Conservation (phyloP, 768 basidiomycete genomes). For the Tylopilus sp. region DNA sequence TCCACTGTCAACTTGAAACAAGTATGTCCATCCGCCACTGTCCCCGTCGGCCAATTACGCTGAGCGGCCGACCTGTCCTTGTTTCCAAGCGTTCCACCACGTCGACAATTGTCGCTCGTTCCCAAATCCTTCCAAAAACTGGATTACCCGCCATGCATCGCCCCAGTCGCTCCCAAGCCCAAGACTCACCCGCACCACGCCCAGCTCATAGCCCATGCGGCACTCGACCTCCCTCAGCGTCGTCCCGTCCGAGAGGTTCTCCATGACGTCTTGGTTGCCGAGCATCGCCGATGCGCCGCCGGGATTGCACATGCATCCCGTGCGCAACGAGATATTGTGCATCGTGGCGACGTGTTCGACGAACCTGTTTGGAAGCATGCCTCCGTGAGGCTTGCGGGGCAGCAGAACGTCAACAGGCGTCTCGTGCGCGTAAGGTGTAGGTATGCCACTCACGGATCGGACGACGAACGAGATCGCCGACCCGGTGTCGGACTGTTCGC, state of each 20-base stretch:
- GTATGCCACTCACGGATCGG: slow-evolving; percentile 48
- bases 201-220: slow-evolving; percentile 62
- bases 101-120: slow-evolving; percentile 32
- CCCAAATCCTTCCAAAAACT: slow-evolving; percentile 46
- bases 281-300: slow-evolving; percentile 69
- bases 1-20: too few relatives aligned
- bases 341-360: slow-evolving; percentile 65
- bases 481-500: slow-evolving; percentile 66
- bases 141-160: slow-evolving; percentile 61
- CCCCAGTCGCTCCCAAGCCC: too few relatives aligned
- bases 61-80: slow-evolving; percentile 33
- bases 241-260: slow-evolving; percentile 52
- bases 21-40: too few relatives aligned
- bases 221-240: slow-evolving; percentile 61
- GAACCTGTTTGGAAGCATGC: slow-evolving; percentile 68
- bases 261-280: slow-evolving; percentile 64
- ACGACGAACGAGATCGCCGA: slow-evolving; percentile 63
- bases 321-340: slow-evolving; percentile 69
- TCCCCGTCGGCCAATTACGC: slow-evolving; percentile 20
- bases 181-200: slow-evolving; percentile 77
- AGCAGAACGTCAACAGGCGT: not conserved
- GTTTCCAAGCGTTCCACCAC: slow-evolving; percentile 41
- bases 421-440: too few relatives aligned
- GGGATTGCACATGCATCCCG: slow-evolving; percentile 88
- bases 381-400: slow-evolving; percentile 51